These are phyloP conservation scores for Nicotiana benthamiana DNA, from an alignment of 257 asterid genomes.

Conservation along the genomic window DNA sequence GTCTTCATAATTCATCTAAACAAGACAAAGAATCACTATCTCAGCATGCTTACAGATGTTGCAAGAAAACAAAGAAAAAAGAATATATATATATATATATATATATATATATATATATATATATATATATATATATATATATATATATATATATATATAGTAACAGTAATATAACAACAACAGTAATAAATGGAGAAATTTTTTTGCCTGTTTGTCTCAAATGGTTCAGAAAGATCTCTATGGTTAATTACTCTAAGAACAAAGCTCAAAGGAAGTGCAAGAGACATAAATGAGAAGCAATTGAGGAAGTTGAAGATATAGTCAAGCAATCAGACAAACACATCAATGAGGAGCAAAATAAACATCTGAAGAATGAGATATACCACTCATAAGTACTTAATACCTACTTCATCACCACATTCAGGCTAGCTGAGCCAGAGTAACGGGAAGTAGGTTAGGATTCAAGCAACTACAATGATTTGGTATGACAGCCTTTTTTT, in stretches of 20 bases:
- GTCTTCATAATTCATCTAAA: slow-evolving; percentile 98
- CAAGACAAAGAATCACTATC: slow-evolving; percentile 15
- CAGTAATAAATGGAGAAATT: not conserved
- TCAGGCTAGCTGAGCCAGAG: not conserved
- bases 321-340: not conserved
- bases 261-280: not conserved
- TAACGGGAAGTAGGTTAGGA: too few species aligned
- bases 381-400: not conserved
- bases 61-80: not conserved
- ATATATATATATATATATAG: not conserved
- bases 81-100: too few species aligned
- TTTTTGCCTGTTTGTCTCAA: not conserved
- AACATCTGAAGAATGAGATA: not conserved
- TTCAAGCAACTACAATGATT: too few species aligned
- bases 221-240: not conserved
- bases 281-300: not conserved
- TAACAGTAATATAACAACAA: not conserved
- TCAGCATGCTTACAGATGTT: slow-evolving; percentile 21
- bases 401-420: not conserved
- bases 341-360: not conserved
- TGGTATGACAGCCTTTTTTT: too few species aligned
- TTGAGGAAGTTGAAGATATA: not conserved
- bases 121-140: too few species aligned
- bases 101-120: too few species aligned
- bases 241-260: not conserved